Base-by-base conservation (phyloP, 164 flowering plant genomes). In the Magnolia sinica region DNA sequence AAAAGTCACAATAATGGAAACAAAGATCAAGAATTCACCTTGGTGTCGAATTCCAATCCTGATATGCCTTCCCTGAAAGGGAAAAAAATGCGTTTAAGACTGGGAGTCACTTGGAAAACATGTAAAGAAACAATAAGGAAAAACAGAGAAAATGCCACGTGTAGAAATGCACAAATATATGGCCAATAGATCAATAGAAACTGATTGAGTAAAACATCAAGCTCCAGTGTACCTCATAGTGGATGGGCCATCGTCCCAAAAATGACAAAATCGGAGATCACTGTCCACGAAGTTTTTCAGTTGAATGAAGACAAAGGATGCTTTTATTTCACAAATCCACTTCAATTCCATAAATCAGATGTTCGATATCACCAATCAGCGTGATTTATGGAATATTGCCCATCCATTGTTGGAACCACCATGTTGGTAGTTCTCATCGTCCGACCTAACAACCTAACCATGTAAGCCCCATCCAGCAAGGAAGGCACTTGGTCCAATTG, bases 31-130 rank as follows among this genome's bases (percentile, higher is more conserved):
- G 66, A 2, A 68, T 18, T 86, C 78, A 91, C 98, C 96, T 93
- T 86, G 69, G 74, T 79, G 86, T 93, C 96, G 79, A 93, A 91
- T 63, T 91, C 92, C 73, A 93, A 71, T 55, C 88, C 85, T 72
- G 98, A 84, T 64, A 91, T 74, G 45, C 94, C 96, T 69, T 77
- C 83, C 82, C 95, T 93, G 71, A 51, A 20, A 27, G 29, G 29
- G 16, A 74, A 51, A 51, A 45, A 23, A n/a, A 8, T 37, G 16
- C 2, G 14, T 65, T 23, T 65, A 74, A 55, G 20, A 2, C 20
- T n/a, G 14, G 19, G 16, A 59, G 8, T n/a, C 76, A 73, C 55
- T 19, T 50, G 27, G 55, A 20, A 49, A 50, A 23, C 16, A 31
- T 29, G 10, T 14, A 64, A 20, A 64, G 49, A 74, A 65, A 22